Base-by-base conservation (phyloP, 177 flowering plant species). In the Vitis hybrid region DNA sequence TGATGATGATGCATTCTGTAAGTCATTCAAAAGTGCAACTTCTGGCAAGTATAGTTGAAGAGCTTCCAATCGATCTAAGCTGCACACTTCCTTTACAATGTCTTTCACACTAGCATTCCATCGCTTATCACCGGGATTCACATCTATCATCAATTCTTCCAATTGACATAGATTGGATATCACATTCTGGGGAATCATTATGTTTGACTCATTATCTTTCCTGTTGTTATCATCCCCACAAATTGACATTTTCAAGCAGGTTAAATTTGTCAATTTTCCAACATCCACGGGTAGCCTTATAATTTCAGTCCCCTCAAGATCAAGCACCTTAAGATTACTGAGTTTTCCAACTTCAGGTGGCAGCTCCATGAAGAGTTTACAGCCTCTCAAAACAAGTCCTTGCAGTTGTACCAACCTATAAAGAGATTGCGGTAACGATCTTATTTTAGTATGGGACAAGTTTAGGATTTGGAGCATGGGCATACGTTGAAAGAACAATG, bases 261-360 rank as follows among this genome's bases (percentile, higher is more conserved):
- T 34, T 68, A 2, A 17, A 17, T 17, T 17, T 17, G 39, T 32
- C 10, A 67, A 1, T 1, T 2, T 5, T 14, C 8, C 0, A 0
- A 67, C 0, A 12, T 56, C 7, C 23, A 56, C 11, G 0, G 70
- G 62, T 13, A 67, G 17, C 2, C 14, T 7, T 11, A 55, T 32
- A 39, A 67, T 26, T 51, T 56, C 45, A 21, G 70, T 67, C 39
- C 70, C 70, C 6, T 67, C 70, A 56, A 67, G 70, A 56, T 67
- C 70, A 32, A 67, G 0, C 19, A 67, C 50, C 62, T 67, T 19
- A 7, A 67, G 70, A 6, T 67, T 13, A 2, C 15, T 67, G 0
- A 67, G 62, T 0, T 9, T 0, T 3, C 62, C 56, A 39, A 67
- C 32, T 56, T 55, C 23, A 1, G 70, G 70, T 9, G 70, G 39